phyloP scores from a whole-genome alignment of 2,329 filamentous ascomycete species.

The Coleophoma eucalyptorum region DNA sequence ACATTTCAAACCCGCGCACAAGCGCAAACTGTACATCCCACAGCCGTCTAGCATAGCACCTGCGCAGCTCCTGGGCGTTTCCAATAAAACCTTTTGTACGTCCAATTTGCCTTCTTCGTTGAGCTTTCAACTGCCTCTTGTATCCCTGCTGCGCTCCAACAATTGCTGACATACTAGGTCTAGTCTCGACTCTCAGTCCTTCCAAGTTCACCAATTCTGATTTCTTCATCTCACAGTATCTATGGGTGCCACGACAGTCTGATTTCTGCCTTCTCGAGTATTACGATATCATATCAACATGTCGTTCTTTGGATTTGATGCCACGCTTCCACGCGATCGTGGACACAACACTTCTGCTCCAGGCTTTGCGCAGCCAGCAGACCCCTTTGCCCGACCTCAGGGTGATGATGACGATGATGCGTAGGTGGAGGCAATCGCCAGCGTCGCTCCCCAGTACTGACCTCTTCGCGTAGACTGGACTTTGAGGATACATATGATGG shows the following conservation, averaged over 20 bases:
- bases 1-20: too few relatives aligned
- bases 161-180: not conserved
- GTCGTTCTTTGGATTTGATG: constrained; percentile 92
- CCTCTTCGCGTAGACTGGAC: constrained; percentile 55
- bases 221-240: not conserved
- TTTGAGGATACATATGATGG: constrained; percentile 99
- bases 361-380: constrained; percentile 78
- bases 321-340: constrained; percentile 57
- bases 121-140: too few relatives aligned
- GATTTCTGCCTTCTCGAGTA: not conserved
- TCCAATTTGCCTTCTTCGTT: too few relatives aligned
- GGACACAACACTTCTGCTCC: constrained; percentile 65
- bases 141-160: not conserved
- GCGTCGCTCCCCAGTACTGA: not conserved
- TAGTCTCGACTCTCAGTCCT: not conserved
- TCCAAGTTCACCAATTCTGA: not conserved
- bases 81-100: too few relatives aligned
- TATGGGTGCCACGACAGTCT: constrained; percentile 5
- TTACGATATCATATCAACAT: constrained; percentile 40
- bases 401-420: constrained; percentile 55
- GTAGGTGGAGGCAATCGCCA: constrained; percentile 19
- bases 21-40: too few relatives aligned
- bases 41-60: too few relatives aligned
- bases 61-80: too few relatives aligned
- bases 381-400: constrained; percentile 84